Evolutionary conservation across 2,329 filamentous ascomycete species (phyloP), one percentile per base, ranked within the genome.

Genomic region (Lasiodiplodia citricola): DNA sequence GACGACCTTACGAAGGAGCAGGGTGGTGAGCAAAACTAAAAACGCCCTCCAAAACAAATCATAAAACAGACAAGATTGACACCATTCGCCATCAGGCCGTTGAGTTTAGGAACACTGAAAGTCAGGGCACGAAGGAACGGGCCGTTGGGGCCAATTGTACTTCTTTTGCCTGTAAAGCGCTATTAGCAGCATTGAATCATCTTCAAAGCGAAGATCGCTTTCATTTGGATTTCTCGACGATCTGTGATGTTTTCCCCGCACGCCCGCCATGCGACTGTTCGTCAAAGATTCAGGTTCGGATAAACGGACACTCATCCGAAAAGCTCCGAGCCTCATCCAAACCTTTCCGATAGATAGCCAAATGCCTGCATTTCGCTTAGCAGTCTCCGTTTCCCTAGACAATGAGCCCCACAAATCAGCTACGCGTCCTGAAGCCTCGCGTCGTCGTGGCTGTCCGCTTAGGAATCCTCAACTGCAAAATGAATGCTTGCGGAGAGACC

Each of bases 1-100:
- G 90, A 96, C 75, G 90, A 93, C 73, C 85, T 96, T 76, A 92
- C 91, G 81, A 90, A 87, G 82, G 84, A 88, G 62, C 87, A 91
- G 82, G 88, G 88, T 72, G 90, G 90, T 79, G 90, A 93, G 83
- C 74, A 77, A 64, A 68, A 68, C 60, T 68, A 65, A 68, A 51
- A 18, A 35, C 35, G 28, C 23, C 25, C 14, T 25, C 16, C 25
- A 37, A 44, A n/a, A 3, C 41, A 14, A 31, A 41, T 41, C 21
- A 47, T 3, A 10, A 5, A 10, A 25, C 52, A 47, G 28, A 47
- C 25, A 66, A 66, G 25, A 66, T 52, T 47, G 31, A 63, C 58
- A 25, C n/a, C 60, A 38, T 37, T 52, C 28, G 28, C 31, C 21
- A 23, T 57, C n/a, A 57, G 31, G 31, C 31, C 31, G 7, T 35